Conservation (phyloP, 2,329 filamentous ascomycete genomes). For the Cordyceps militaris region DNA sequence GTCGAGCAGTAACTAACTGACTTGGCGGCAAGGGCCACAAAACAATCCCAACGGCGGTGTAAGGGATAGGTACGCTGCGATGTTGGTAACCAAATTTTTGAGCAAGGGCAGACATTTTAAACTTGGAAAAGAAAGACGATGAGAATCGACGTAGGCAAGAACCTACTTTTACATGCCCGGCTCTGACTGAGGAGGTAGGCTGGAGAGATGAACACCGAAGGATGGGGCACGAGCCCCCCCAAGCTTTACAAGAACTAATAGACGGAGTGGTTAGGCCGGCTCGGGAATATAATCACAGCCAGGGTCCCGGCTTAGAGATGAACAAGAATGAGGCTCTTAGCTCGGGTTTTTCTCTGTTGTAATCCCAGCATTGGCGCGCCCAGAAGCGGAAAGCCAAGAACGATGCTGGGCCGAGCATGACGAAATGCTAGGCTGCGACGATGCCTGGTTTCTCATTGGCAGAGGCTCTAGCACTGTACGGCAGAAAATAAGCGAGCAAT, state of each 20-base stretch:
- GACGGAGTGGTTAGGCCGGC: neutral
- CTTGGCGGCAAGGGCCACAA: neutral
- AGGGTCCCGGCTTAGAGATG: neutral
- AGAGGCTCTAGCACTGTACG: neutral
- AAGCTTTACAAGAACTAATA: neutral
- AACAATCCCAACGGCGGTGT: neutral
- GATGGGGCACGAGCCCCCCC: neutral
- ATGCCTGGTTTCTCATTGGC: neutral
- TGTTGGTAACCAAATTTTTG: neutral
- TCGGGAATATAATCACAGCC: conserved; percentile 7
- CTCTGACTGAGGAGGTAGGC: neutral
- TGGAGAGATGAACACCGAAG: no score
- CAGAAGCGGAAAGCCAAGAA: neutral
- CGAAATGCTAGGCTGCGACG: neutral
- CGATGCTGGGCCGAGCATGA: neutral
- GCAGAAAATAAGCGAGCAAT: no score
- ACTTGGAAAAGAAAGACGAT: neutral
- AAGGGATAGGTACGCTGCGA: neutral
- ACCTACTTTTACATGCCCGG: neutral
- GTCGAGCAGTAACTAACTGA: no score
- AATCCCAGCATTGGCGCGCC: neutral
- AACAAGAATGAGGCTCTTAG: neutral
- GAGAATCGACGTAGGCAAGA: neutral
- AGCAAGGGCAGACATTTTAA: neutral
- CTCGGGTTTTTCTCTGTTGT: neutral